Conservation (phyloP, 495 filamentous ascomycete genomes). For the Talaromyces nanjingensis region DNA sequence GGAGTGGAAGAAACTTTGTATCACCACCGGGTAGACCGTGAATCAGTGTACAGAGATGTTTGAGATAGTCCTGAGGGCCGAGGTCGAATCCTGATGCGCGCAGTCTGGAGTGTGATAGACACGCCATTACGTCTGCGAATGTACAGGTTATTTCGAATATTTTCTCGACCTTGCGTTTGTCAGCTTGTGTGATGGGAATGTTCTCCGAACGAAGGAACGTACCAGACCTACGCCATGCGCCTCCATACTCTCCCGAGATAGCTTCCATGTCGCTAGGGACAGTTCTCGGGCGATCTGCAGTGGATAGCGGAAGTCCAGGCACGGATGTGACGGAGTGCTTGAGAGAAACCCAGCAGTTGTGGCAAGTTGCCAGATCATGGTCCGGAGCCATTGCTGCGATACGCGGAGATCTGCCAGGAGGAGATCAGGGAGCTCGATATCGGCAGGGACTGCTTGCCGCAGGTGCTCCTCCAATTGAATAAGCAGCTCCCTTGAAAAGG, state of each 20-base stretch:
- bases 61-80: constrained; percentile 67
- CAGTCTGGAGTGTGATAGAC: constrained; percentile 43
- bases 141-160: constrained; percentile 69
- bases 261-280: constrained; percentile 59
- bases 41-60: constrained; percentile 58
- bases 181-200: neutral
- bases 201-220: constrained; percentile 16
- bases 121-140: constrained; percentile 64
- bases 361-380: constrained; percentile 65
- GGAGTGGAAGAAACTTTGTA: constrained; percentile 60
- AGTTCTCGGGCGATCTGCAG: constrained; percentile 64
- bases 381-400: constrained; percentile 72
- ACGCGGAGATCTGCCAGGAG: constrained; percentile 58
- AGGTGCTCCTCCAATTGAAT: constrained; percentile 58
- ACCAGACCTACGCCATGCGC: constrained; percentile 61
- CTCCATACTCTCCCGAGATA: constrained; percentile 58
- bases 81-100: constrained; percentile 47
- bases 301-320: constrained; percentile 62
- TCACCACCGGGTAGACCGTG: constrained; percentile 63
- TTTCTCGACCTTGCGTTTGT: constrained; percentile 54
- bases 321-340: constrained; percentile 45
- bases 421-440: constrained; percentile 54
- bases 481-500: constrained; percentile 53
- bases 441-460: constrained; percentile 52
- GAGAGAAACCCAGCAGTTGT: constrained; percentile 46